A percentile compares a stretch with the other conserved stretches of the same genome.
phyloP scores from a whole-genome alignment of 352 stramenopile species.

The Phytopythium delawarense region DNA sequence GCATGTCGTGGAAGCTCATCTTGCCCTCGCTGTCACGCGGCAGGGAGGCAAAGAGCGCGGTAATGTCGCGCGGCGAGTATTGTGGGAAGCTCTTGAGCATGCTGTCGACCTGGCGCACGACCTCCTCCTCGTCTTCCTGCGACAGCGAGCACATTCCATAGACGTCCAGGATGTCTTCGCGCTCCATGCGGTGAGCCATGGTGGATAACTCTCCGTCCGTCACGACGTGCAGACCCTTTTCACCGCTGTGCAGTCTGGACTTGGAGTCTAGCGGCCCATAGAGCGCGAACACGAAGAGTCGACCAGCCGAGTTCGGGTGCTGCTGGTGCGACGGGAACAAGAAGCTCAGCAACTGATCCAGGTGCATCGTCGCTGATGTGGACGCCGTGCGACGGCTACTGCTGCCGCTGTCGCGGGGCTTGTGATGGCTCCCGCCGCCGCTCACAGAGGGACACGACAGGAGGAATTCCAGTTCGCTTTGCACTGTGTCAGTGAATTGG shows the following conservation, averaged over 20 bases:
- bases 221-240: slow-evolving; percentile 61
- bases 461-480: slow-evolving; percentile 41
- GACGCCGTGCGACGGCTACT: neutral
- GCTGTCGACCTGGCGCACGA: slow-evolving; percentile 70
- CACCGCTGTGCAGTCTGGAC: slow-evolving; percentile 48
- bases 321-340: slow-evolving; percentile 73
- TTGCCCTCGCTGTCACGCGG: slow-evolving; percentile 28
- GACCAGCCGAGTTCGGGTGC: slow-evolving; percentile 70
- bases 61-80: slow-evolving; percentile 59
- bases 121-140: slow-evolving; percentile 65
- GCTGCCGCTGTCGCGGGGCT: slow-evolving; percentile 3
- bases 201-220: slow-evolving; percentile 69
- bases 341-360: slow-evolving; percentile 67
- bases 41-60: slow-evolving; percentile 48
- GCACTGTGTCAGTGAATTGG: slow-evolving; percentile 22
- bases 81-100: slow-evolving; percentile 59
- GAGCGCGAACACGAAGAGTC: slow-evolving; percentile 76
- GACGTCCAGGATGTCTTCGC: slow-evolving; percentile 76
- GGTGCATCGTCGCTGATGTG: slow-evolving; percentile 21
- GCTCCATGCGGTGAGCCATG: slow-evolving; percentile 76
- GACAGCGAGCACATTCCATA: slow-evolving; percentile 62
- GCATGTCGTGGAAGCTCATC: slow-evolving; percentile 83
- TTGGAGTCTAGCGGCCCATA: slow-evolving; percentile 73
- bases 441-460: slow-evolving; percentile 15
- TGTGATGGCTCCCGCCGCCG: neutral